Percentiles rank a stretch among this genome's conserved stretches.
Evolutionary conservation across 192 early-diverging fungal species (phyloP).

Genomic region (Backusella parvicylindrica): DNA sequence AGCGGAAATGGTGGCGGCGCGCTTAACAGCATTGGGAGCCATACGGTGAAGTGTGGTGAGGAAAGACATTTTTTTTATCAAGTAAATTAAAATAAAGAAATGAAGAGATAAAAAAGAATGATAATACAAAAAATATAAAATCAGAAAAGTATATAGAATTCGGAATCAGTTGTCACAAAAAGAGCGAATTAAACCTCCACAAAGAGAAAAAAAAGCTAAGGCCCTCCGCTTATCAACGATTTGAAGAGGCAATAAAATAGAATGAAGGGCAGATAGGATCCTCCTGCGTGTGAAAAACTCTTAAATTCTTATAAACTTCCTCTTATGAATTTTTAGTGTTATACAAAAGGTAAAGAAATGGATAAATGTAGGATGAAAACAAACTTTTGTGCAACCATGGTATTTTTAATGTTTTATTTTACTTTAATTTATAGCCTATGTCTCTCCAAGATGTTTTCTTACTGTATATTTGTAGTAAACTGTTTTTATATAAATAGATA

Average conservation of each 20-base stretch:
- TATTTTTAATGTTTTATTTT: not conserved
- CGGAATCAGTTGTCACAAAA: not conserved
- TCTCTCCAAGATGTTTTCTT: not conserved
- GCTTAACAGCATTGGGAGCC: constrained; percentile 21
- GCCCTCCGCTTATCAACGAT: not conserved
- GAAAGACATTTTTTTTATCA: not conserved
- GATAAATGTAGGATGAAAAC: not conserved
- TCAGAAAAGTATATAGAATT: not conserved
- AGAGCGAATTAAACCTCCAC: not conserved
- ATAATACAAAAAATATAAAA: not conserved
- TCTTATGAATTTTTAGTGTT: not conserved
- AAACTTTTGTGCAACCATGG: not conserved
- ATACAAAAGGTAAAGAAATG: not conserved
- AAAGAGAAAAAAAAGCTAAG: not conserved
- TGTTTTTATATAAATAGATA: not conserved
- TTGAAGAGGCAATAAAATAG: not conserved
- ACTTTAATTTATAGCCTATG: not conserved
- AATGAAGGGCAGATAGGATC: not conserved
- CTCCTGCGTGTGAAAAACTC: not conserved
- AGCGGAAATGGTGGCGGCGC: constrained; percentile 14
- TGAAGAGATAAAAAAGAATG: constrained; percentile 2
- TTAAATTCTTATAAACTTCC: constrained; percentile 5
- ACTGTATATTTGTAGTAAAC: not conserved
- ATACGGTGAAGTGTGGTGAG: constrained; percentile 21
- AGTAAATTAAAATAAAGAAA: not conserved